phyloP scores from a whole-genome alignment of 129 eudicot species.

The Tagetes erecta region DNA sequence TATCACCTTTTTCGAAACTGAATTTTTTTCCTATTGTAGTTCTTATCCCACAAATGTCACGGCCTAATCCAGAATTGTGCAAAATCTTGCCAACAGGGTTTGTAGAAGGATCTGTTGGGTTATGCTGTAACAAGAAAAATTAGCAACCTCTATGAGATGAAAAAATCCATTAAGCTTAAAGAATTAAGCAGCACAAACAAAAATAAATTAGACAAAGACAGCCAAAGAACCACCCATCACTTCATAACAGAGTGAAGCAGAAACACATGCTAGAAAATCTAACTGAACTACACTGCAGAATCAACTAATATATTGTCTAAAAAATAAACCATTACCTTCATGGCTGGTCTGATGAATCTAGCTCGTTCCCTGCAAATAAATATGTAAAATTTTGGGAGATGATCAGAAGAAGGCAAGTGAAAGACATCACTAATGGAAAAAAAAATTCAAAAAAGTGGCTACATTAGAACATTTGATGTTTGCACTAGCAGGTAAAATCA shows the following conservation, averaged over 20 bases:
- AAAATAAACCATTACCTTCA: slow-evolving; percentile 49
- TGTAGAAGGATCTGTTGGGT: slow-evolving; percentile 17
- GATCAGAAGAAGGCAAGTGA: slow-evolving; percentile 9
- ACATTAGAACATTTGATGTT: slow-evolving; percentile 3
- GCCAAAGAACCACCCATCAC: neutral
- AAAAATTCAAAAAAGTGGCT: neutral
- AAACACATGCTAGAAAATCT: neutral
- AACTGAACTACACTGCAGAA: neutral
- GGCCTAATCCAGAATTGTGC: slow-evolving; percentile 26
- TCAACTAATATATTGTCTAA: slow-evolving; percentile 15
- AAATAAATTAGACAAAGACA: neutral
- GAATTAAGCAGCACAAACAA: no score
- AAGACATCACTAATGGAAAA: neutral
- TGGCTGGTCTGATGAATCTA: slow-evolving; percentile 26
- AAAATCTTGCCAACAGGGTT: slow-evolving; percentile 15
- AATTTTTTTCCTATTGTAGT: slow-evolving; percentile 13
- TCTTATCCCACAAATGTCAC: slow-evolving; percentile 9
- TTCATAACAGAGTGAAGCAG: neutral
- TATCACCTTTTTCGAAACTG: slow-evolving; percentile 25
- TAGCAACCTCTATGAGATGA: slow-evolving; percentile 15
- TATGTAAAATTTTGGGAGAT: neutral
- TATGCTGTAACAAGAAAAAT: slow-evolving; percentile 43
- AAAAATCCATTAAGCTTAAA: neutral
- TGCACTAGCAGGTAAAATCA: slow-evolving; percentile 12
- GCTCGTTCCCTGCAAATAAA: slow-evolving; percentile 43